Evolutionary conservation across 495 filamentous ascomycete species (phyloP).

Genomic region (Aspergillus steynii): DNA sequence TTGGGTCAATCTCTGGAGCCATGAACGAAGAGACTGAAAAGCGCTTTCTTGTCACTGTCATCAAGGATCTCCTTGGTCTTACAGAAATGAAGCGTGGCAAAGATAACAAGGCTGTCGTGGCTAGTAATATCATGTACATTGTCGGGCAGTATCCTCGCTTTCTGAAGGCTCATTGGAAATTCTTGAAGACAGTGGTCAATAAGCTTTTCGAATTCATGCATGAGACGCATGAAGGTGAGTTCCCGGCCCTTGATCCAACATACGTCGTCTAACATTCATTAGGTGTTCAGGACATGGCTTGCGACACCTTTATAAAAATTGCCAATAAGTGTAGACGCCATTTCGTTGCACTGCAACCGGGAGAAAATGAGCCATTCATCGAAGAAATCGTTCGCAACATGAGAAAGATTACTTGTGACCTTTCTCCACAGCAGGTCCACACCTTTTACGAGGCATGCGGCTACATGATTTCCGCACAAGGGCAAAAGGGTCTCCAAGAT

Average conservation of each 20-base stretch:
- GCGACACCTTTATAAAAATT: constrained; percentile 99
- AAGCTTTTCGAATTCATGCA: constrained; percentile 99
- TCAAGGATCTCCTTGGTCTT: constrained; percentile 96
- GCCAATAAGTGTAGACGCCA: constrained; percentile 96
- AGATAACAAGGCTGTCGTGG: constrained; percentile 98
- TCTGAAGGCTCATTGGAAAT: constrained; percentile 99
- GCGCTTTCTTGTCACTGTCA: constrained; percentile 95
- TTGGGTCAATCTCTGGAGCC: constrained; percentile 95
- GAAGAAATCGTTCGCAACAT: constrained; percentile 97
- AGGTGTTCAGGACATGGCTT: constrained; percentile 99
- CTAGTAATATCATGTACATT: constrained; percentile 99
- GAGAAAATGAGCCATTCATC: constrained; percentile 94
- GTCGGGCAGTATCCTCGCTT: constrained; percentile 98
- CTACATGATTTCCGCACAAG: constrained; percentile 98
- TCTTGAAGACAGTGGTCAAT: constrained; percentile 99
- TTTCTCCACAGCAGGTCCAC: constrained; percentile 95
- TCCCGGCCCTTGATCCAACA: constrained; percentile 6
- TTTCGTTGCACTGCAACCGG: constrained; percentile 93
- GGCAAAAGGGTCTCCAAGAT: constrained; percentile 88
- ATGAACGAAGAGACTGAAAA: constrained; percentile 99
- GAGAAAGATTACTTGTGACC: constrained; percentile 89
- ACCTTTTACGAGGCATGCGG: constrained; percentile 99
- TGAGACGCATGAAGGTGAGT: constrained; percentile 91
- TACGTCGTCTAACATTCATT: constrained; percentile 29
- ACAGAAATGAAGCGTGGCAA: constrained; percentile 99